Conservation (phyloP, 306 rosid species). For the Pyrus pyrifolia region DNA sequence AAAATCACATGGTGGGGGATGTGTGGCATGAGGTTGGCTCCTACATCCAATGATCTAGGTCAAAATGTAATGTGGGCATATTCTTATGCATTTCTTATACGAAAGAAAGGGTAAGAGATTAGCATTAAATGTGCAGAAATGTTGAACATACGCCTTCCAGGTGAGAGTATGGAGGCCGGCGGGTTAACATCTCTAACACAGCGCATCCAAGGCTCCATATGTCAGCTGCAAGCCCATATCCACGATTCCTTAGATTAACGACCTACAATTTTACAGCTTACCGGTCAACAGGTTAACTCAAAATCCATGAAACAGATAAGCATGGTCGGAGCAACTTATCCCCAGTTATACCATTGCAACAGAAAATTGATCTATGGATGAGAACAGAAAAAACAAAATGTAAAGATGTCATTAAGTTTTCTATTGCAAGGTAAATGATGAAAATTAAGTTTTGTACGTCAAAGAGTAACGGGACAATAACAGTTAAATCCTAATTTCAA, state of each 20-base stretch:
- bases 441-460: background rate
- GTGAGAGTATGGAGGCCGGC: slow-evolving; percentile 53
- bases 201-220: slow-evolving; percentile 98
- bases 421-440: background rate
- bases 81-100: background rate
- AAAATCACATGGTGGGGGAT: background rate
- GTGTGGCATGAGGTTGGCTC: background rate
- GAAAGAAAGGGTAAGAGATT: background rate
- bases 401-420: background rate
- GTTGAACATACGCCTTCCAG: slow-evolving; percentile 54
- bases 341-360: background rate
- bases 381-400: background rate
- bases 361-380: background rate
- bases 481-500: background rate
- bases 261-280: slow-evolving; percentile 45
- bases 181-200: slow-evolving; percentile 86
- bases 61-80: background rate
- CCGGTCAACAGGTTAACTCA: background rate
- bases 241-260: slow-evolving; percentile 59
- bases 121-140: background rate
- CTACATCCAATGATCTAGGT: background rate
- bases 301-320: background rate
- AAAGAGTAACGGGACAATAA: background rate
- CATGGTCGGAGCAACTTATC: background rate
- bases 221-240: slow-evolving; percentile 88